Base-by-base conservation (phyloP, 495 filamentous ascomycete species). In the Neohortaea acidophila region DNA sequence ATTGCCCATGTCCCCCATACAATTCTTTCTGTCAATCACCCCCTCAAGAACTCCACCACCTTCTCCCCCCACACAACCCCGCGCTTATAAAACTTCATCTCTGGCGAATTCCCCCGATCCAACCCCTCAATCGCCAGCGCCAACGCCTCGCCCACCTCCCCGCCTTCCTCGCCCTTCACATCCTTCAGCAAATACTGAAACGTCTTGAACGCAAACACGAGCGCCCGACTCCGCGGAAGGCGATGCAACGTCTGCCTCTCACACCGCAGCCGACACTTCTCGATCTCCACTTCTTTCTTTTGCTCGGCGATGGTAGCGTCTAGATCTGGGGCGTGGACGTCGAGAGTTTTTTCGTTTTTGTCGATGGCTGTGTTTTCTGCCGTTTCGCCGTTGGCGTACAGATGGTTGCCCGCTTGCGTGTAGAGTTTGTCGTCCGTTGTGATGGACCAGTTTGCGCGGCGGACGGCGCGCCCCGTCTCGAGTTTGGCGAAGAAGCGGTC, bases 201-300 rank as follows among this genome's bases (percentile, higher is more conserved):
- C 8, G 80, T 89, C 58, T 87, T 82, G 55, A 89, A 78, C 21
- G 64, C 70, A 55, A 91, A 87, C 1, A 87, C 61, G 7, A 87
- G 47, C 1, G 79, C 81, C 19, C 63, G 59, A 0, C 72, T 76
- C 39, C 58, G 48, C 0, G 81, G 79, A 19, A 89, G 55, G 4
- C 84, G 70, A 58, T 79, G 80, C 31, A 91, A 54, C 0, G 77
- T 79, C 55, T 91, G 84, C 10, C 80, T 60, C 56, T 93, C 84
- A 40, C 73, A 77, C 0, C 84, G 65, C 15, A 87, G 53, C 36
- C 61, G 44, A 0, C 69, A 68, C 59, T 79, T 45, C 13, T 70
- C 62, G 0, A 73, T 45, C 43, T 77, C 60, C 32, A 77, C 53
- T 3, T 65, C 56, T 21, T 59, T 63, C 4, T 64, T 59, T 31